Evolutionary conservation across 768 basidiomycete species (phyloP).

Genomic region (Boletus rex-veris): DNA sequence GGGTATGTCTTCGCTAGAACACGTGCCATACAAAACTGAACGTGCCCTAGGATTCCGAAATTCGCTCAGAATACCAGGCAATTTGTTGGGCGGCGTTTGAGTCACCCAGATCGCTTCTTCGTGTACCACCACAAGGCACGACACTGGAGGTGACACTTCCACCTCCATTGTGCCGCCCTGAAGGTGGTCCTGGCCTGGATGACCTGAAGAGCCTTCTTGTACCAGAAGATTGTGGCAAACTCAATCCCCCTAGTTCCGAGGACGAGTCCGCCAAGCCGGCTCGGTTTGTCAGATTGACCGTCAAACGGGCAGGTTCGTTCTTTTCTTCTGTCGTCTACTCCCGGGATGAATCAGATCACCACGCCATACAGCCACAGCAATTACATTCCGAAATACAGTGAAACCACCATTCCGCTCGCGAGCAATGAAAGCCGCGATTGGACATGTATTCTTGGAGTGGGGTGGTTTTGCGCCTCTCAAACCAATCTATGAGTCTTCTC

Average conservation of each 20-base stretch:
- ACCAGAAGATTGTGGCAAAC: conserved; percentile 6
- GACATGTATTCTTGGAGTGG: conserved; percentile 33
- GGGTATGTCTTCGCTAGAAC: conserved; percentile 32
- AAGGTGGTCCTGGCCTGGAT: conserved; percentile 34
- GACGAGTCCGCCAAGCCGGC: background rate
- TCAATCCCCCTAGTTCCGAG: background rate
- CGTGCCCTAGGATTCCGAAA: conserved; percentile 43
- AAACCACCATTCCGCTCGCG: conserved; percentile 30
- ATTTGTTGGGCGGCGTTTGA: conserved; percentile 45
- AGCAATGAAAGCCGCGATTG: conserved; percentile 28
- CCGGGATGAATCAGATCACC: background rate
- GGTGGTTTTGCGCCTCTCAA: conserved; percentile 30
- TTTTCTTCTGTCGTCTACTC: background rate
- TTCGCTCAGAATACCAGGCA: conserved; percentile 40
- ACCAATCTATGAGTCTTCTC: conserved; percentile 30
- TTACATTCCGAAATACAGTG: conserved; percentile 19
- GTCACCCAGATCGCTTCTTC: conserved; percentile 39
- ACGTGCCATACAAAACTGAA: conserved; percentile 1
- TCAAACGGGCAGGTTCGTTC: conserved; percentile 28
- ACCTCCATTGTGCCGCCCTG: conserved; percentile 12
- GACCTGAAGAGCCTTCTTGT: conserved; percentile 30
- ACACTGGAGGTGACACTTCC: conserved; percentile 32
- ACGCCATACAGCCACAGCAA: conserved; percentile 9
- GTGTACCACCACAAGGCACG: conserved; percentile 33
- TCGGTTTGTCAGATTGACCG: conserved; percentile 13